Base-by-base conservation (phyloP, 345 rosid species). In the Draba incana region DNA sequence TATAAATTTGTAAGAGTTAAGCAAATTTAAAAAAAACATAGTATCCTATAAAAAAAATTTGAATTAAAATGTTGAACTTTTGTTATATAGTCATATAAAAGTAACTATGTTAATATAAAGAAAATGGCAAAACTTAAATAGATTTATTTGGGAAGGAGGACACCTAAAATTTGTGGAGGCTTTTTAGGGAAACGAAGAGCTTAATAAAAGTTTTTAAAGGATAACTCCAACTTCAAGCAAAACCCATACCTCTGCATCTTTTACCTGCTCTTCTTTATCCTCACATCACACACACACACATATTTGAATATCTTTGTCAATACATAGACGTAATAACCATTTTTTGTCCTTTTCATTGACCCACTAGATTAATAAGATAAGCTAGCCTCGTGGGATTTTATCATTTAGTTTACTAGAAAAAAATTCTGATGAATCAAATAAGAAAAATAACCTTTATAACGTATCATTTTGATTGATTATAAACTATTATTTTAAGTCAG, bases 231-330 rank as follows among this genome's bases (percentile, higher is more conserved):
- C 63, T 74, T 54, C 72, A 74, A 74, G 73, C 73, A 74, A 75
- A 75, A 8, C 58, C 69, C 78, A 75, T 75, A 68, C 78, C 74
- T 68, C 78, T 75, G 78, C 56, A 75, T 75, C 59, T 31, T 75
- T 75, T 68, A 75, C 69, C 74, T 75, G 73, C 69, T 68, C 73
- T 53, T 62, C 73, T 62, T 62, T 75, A 62, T 75, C 70, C 28
- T 37, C 49, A 38, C 60, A 68, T 42, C 59, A 67, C 28, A 45
- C 45, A 69, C 30, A 30, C 37, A 14, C n/a, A 51, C 24, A 39
- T 20, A 58, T 54, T 6, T 49, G 64, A 75, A 47, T 47, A 27
- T 28, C 10, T 75, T 69, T 63, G 55, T 75, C 75, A 55, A 41
- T 50, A 60, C 33, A 38, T 56, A 33, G 62, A 63, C 70, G 75